Evolutionary conservation across 139 green algal genomes (phyloP), one percentile per base, ranked within the genome.

Genomic region (Coelastrella sp.): DNA sequence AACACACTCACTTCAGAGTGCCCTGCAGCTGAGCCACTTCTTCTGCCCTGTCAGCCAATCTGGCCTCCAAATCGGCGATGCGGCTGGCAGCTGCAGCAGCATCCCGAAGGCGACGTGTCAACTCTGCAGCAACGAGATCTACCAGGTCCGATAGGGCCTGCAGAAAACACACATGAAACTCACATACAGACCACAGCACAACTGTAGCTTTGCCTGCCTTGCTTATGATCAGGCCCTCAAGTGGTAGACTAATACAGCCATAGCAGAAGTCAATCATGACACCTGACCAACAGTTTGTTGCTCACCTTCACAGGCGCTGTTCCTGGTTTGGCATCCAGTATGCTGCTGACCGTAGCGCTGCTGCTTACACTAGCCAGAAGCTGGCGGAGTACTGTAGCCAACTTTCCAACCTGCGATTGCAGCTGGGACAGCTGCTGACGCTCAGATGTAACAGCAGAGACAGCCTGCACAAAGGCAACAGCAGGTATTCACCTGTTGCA

Each of bases 91-190:
- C 74, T 1, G 43, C 63, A 4, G 57, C 35, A 23, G 48, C 9
- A 7, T 76, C 79, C 4, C 21, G 27, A 2, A 30, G 21, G 13
- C 77, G 72, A 0, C 30, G 51, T 15, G 45, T 66, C 34, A 89
- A 75, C 75, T 91, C 84, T 32, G 60, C 41, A n/a, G 45, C 64
- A 35, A 71, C 57, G 3, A 83, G 37, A 43, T 76, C 59, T 51
- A 69, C 11, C 37, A 86, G 32, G 15, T 74, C 67, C 53, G 40
- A 69, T n/a, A 87, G 57, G 30, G 45, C 57, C 77, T 84, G 59
- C 13, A 25, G 19, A 2, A 78, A 9, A 40, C 2, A 32, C 25
- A 82, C 15, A 6, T 30, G n/a, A 35, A 0, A 1, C 11, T 0
- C 30, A 32, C 1, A 11, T 63, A 3, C 35, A 67, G 11, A 53